A percentile compares a stretch with the other conserved stretches of the same genome.
Conservation (phyloP, 2,329 filamentous ascomycete genomes). For the Alternaria sp. region DNA sequence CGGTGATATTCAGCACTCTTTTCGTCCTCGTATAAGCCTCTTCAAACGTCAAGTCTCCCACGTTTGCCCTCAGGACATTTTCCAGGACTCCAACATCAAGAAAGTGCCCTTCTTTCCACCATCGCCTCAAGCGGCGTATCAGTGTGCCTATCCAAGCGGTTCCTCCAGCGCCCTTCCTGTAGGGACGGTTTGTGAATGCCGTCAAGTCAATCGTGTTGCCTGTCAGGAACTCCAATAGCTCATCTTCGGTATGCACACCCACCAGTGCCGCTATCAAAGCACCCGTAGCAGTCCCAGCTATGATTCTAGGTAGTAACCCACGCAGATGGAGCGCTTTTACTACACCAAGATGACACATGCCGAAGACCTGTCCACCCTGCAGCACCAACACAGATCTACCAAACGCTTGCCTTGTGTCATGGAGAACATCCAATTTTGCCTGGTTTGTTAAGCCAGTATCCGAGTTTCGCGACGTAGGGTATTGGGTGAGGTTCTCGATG, state of each 20-base stretch:
- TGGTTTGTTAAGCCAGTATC: conserved; percentile 70
- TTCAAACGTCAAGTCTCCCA: conserved; percentile 90
- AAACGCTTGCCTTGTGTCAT: conserved; percentile 88
- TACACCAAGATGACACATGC: conserved; percentile 87
- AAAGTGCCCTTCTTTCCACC: conserved; percentile 80
- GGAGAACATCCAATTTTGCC: conserved; percentile 84
- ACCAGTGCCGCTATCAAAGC: conserved; percentile 90
- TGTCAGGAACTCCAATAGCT: conserved; percentile 78
- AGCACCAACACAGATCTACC: conserved; percentile 85
- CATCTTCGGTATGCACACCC: conserved; percentile 85
- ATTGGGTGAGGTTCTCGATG: conserved; percentile 76
- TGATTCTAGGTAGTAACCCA: conserved; percentile 85
- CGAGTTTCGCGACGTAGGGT: conserved; percentile 65
- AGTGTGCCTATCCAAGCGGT: conserved; percentile 64
- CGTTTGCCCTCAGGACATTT: conserved; percentile 82
- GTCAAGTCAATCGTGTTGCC: conserved; percentile 84
- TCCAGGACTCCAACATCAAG: conserved; percentile 84
- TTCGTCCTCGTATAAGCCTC: conserved; percentile 90
- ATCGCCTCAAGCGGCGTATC: conserved; percentile 71
- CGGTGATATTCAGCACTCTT: conserved; percentile 88
- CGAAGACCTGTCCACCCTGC: conserved; percentile 91
- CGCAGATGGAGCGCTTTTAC: conserved; percentile 86
- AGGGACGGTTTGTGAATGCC: conserved; percentile 69
- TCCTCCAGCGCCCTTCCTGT: conserved; percentile 33
- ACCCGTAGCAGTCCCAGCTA: conserved; percentile 89